Evolutionary conservation across 257 asterid genomes (phyloP), one percentile per base, ranked within the genome.

Genomic region (Fraxinus pennsylvanica): DNA sequence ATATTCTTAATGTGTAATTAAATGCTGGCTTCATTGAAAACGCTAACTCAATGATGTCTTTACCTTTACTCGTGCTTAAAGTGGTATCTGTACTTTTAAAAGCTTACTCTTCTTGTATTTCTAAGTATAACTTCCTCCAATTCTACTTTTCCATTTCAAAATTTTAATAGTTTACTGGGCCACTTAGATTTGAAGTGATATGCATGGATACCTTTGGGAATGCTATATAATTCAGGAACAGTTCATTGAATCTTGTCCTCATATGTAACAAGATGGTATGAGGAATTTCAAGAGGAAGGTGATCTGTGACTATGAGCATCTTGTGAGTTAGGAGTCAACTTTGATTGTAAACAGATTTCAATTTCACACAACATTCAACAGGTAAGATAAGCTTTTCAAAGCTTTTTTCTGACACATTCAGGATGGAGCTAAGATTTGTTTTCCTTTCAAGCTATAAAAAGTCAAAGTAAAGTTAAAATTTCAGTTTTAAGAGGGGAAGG

Each of bases 51-150:
- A 43, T 8, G 6, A 0, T 8, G 30, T 72, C 36, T 41, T 71
- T 38, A 12, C 74, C 61, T 38, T 47, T 59, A 30, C 73, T 71
- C 54, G 17, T 65, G 50, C 36, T 70, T 74, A 67, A 17, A 35
- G 66, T 74, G 77, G 68, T 39, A 38, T 73, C 29, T 57, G 29
- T 57, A 65, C 73, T 75, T 22, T 75, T 22, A 13, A 6, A 27
- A 61, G 72, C 63, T 63, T 6, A n/a, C 72, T 61, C 75, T 43
- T 27, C 52, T 41, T 67, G 50, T 50, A n/a, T 27, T 43, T 5
- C n/a, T n/a, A 9, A 68, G 57, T 47, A 14, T 47, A 47, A 47
- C 54, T 39, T 61, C 45, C 77, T 41, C 59, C 61, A 17, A 41
- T 43, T 5, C 69, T 78, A 29, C 12, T 39, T 38, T 59, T 22